Percentiles rank a stretch among this genome's conserved stretches.
Evolutionary conservation across 78 protist species (phyloP).

Genomic region (Abeoforma whisleri): DNA sequence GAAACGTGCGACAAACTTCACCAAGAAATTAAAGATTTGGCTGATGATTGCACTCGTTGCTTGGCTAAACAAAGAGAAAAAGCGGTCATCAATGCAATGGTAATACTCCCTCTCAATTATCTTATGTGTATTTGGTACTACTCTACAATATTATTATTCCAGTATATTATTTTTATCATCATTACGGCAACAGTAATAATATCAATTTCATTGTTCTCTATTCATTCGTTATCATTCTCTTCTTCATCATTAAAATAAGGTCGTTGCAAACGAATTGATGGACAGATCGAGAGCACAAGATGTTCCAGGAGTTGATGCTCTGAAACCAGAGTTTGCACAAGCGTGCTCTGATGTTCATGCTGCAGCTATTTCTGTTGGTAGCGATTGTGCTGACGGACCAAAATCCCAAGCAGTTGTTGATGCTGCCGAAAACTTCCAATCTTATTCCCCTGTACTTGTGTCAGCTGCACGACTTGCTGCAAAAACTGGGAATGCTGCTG

Average conservation of each 20-base stretch:
- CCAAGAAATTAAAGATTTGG: not conserved
- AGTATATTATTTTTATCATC: too few species aligned
- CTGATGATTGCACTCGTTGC: not conserved
- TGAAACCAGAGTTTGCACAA: too few species aligned
- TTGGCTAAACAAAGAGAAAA: not conserved
- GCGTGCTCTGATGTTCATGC: too few species aligned
- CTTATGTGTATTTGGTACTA: too few species aligned
- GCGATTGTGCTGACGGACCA: not conserved
- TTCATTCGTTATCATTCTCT: too few species aligned
- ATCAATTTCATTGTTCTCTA: too few species aligned
- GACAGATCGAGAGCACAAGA: not conserved
- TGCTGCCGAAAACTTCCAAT: not conserved
- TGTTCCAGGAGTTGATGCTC: not conserved
- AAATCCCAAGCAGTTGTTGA: not conserved
- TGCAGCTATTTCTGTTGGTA: too few species aligned
- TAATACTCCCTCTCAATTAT: too few species aligned
- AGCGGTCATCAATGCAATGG: not conserved
- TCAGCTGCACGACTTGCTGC: not conserved
- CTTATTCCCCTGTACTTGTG: not conserved
- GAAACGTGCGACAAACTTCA: not conserved
- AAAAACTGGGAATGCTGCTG: not conserved
- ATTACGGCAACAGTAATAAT: too few species aligned
- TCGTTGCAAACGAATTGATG: not conserved
- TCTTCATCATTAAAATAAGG: too few species aligned
- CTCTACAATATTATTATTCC: too few species aligned